Conservation (phyloP, 2,329 filamentous ascomycete genomes). For the Sodiomyces alkalinus region DNA sequence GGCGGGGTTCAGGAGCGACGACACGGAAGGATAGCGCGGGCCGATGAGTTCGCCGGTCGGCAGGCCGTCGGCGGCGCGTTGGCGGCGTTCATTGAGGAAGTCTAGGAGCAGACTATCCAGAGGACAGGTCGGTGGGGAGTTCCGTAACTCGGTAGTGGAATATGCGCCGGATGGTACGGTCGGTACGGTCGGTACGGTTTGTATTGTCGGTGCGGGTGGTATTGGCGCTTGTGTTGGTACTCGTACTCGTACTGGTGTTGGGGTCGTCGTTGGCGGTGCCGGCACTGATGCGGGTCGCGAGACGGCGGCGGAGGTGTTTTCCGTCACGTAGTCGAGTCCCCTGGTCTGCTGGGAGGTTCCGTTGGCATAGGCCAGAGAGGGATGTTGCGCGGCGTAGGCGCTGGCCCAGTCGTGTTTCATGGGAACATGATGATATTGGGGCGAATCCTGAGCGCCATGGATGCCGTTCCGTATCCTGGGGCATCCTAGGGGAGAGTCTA, state of each 20-base stretch:
- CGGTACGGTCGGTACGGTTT: too few species aligned
- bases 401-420: constrained; percentile 36
- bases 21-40: constrained; percentile 66
- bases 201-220: too few species aligned
- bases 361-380: constrained; percentile 41
- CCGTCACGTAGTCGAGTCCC: not conserved
- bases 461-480: constrained; percentile 34
- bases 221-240: too few species aligned
- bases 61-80: constrained; percentile 50
- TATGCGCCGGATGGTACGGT: too few species aligned
- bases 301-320: constrained; percentile 1
- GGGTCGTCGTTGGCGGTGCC: not conserved
- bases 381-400: constrained; percentile 37
- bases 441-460: constrained; percentile 30
- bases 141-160: constrained; percentile 31
- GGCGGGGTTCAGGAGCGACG: constrained; percentile 59
- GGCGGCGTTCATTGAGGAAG: constrained; percentile 55
- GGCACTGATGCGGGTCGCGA: too few species aligned
- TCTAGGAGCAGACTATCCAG: constrained; percentile 68
- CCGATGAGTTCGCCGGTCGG: constrained; percentile 52
- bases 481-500: constrained; percentile 43
- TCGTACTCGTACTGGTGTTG: too few species aligned
- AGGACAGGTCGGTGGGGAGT: constrained; percentile 55
- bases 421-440: constrained; percentile 27
- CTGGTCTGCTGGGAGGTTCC: constrained; percentile 3